Conservation (phyloP, 306 rosid genomes). For the Trichosanthes truncata region DNA sequence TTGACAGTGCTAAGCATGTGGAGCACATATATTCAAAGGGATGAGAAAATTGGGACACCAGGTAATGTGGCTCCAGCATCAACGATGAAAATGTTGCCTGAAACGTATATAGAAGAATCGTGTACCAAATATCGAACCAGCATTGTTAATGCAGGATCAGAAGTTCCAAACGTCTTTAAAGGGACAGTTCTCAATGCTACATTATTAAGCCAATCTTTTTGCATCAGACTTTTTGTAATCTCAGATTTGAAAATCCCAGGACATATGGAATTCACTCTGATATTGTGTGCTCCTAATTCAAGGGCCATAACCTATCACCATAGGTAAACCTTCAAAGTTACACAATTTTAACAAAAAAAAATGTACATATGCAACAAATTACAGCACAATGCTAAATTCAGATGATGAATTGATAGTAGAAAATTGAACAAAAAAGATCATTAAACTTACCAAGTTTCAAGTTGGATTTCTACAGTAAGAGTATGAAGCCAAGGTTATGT, state of each 20-base stretch:
- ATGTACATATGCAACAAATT: no score
- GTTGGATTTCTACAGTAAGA: neutral
- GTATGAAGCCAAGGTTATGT: no score
- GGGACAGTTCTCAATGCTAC: conserved; percentile 52
- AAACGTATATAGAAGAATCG: conserved; percentile 55
- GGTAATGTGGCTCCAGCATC: conserved; percentile 59
- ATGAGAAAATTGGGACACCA: conserved; percentile 58
- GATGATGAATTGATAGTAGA: neutral
- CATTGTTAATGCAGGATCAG: conserved; percentile 70
- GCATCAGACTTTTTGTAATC: conserved; percentile 20
- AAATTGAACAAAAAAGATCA: neutral
- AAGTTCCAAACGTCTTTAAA: conserved; percentile 33
- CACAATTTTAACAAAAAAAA: neutral
- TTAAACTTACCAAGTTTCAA: no score
- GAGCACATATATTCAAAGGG: conserved; percentile 14
- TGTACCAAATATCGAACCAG: conserved; percentile 55
- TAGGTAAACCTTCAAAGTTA: neutral
- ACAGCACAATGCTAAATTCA: no score
- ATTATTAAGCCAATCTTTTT: conserved; percentile 50
- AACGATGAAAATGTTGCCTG: conserved; percentile 51
- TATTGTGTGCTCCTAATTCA: conserved; percentile 56
- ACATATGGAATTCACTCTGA: conserved; percentile 67
- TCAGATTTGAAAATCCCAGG: conserved; percentile 49
- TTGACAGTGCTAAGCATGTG: no score
- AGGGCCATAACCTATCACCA: conserved; percentile 56